These are phyloP conservation scores for Schizopora paradoxa DNA, from an alignment of 1,284 basidiomycete species.

Conservation along the genomic window DNA sequence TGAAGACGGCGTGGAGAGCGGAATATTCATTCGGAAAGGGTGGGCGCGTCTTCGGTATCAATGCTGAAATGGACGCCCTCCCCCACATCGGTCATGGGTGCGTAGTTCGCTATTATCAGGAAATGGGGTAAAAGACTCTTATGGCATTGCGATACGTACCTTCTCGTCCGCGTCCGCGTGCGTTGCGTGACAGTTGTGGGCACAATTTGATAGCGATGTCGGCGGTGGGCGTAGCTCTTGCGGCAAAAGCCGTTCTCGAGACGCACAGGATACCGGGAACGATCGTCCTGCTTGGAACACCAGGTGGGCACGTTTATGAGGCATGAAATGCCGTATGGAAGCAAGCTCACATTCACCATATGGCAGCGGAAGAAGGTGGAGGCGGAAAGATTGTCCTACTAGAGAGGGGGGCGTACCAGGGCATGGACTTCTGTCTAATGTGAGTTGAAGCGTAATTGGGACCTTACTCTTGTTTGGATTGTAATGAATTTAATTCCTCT, in stretches of 20 bases:
- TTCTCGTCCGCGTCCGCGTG: not conserved
- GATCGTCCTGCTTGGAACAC: constrained; percentile 43
- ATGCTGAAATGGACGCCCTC: constrained; percentile 37
- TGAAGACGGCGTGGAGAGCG: constrained; percentile 37
- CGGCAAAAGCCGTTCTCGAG: constrained; percentile 32
- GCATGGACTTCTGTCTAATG: constrained; percentile 38
- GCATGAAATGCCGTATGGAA: not conserved
- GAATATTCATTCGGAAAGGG: constrained; percentile 26
- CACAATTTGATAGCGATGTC: constrained; percentile 46
- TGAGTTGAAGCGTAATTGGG: constrained; percentile 4
- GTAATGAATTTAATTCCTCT: not conserved
- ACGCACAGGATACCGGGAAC: constrained; percentile 35
- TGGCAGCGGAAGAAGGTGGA: constrained; percentile 40
- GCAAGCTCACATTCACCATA: not conserved
- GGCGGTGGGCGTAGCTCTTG: constrained; percentile 39
- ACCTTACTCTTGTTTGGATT: not conserved
- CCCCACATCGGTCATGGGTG: constrained; percentile 37
- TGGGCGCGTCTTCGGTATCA: constrained; percentile 29
- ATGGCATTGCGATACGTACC: not conserved
- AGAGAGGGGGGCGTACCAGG: constrained; percentile 35
- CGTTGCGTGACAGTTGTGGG: constrained; percentile 28
- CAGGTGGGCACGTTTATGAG: constrained; percentile 20
- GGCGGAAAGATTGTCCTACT: constrained; percentile 41
- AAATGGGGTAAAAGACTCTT: not conserved
- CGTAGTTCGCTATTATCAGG: not conserved